Evolutionary conservation across 2,329 filamentous ascomycete species (phyloP).

Genomic region (Eutypella sp.): DNA sequence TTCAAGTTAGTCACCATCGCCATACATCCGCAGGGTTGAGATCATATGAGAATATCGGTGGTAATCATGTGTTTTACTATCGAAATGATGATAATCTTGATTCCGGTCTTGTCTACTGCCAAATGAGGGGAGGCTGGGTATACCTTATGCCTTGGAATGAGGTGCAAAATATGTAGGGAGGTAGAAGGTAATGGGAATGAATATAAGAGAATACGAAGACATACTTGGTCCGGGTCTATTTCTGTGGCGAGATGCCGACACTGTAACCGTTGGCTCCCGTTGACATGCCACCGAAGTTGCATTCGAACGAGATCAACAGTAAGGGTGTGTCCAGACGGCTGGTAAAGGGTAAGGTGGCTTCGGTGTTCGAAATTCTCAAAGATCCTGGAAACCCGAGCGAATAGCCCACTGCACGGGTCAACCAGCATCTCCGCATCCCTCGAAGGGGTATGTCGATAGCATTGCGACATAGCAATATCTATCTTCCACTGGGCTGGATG

Average conservation of each 20-base stretch:
- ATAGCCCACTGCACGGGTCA: constrained; percentile 41
- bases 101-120: no score
- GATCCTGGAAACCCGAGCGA: constrained; percentile 32
- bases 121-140: no score
- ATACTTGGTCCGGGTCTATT: constrained; percentile 48
- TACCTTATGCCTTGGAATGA: no score
- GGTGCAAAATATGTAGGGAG: no score
- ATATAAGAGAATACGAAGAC: neutral
- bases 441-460: constrained; percentile 3
- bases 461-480: constrained; percentile 18
- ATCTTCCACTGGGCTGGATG: constrained; percentile 29
- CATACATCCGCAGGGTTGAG: neutral
- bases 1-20: neutral
- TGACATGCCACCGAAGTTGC: constrained; percentile 50
- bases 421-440: constrained; percentile 32
- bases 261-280: constrained; percentile 34
- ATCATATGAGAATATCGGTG: no score
- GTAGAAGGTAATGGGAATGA: neutral
- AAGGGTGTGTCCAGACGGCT: constrained; percentile 31
- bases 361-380: constrained; percentile 46
- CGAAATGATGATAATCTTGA: no score
- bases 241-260: constrained; percentile 44
- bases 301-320: constrained; percentile 46
- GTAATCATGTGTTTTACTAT: neutral
- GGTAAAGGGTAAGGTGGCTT: constrained; percentile 39